These are phyloP conservation scores for Cystobasidium tubakii DNA, from an alignment of 768 basidiomycete species.

Conservation along the genomic window DNA sequence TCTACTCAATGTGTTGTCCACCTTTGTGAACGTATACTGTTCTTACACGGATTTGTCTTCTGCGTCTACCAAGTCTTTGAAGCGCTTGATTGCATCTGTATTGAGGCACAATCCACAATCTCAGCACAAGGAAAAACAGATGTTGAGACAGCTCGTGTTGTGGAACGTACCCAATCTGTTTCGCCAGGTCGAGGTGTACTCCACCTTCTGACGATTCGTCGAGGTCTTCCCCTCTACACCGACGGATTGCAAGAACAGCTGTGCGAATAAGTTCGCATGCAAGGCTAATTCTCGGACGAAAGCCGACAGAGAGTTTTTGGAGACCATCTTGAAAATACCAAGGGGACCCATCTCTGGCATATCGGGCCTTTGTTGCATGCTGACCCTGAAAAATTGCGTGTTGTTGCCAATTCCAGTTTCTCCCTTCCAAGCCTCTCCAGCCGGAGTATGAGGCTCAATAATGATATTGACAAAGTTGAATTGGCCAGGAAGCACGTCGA, in stretches of 20 bases:
- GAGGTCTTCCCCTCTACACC: constrained; percentile 35
- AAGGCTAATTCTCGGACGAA: constrained; percentile 81
- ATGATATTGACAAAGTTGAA: constrained; percentile 98
- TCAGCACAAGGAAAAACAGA: too few species aligned
- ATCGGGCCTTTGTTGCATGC: constrained; percentile 74
- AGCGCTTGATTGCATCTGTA: constrained; percentile 25
- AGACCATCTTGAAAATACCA: constrained; percentile 89
- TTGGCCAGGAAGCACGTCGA: constrained; percentile 83
- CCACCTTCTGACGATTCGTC: constrained; percentile 16
- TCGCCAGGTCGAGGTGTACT: constrained; percentile 37
- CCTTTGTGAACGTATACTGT: too few species aligned
- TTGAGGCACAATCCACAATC: neutral
- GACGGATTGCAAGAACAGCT: constrained; percentile 46
- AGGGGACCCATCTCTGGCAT: constrained; percentile 93
- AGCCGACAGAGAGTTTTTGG: constrained; percentile 75
- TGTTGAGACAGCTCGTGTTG: too few species aligned
- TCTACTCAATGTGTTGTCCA: too few species aligned
- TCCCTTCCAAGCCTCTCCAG: constrained; percentile 74
- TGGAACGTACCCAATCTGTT: constrained; percentile 23
- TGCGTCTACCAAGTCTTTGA: constrained; percentile 15
- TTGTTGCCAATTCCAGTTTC: constrained; percentile 62
- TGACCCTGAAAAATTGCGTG: constrained; percentile 85
- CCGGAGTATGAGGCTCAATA: constrained; percentile 83
- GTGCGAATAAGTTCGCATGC: constrained; percentile 82
- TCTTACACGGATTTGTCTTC: neutral